Percentiles rank a stretch among this genome's conserved stretches.
Conservation (phyloP, 2,329 filamentous ascomycete genomes). For the Cadophora gregata region DNA sequence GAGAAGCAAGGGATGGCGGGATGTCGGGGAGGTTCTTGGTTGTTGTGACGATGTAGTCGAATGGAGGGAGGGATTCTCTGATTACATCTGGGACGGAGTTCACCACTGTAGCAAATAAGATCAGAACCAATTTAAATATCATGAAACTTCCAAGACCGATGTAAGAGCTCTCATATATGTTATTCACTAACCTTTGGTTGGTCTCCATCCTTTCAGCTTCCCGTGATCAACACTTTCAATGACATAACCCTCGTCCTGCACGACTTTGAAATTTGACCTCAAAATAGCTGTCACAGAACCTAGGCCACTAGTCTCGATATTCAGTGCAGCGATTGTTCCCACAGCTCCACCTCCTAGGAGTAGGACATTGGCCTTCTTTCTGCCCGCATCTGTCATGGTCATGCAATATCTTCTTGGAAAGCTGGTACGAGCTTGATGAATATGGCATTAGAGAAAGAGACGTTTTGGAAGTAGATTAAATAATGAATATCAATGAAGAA, state of each 20-base stretch:
- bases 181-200: slow-evolving; percentile 21
- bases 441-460: no score
- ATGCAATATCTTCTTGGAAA: no score
- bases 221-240: slow-evolving; percentile 36
- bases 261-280: slow-evolving; percentile 35
- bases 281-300: slow-evolving; percentile 32
- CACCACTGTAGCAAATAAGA: slow-evolving; percentile 43
- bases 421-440: no score
- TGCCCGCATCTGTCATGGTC: slow-evolving; percentile 5
- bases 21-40: slow-evolving; percentile 35
- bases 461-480: no score
- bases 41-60: slow-evolving; percentile 23
- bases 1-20: slow-evolving; percentile 44
- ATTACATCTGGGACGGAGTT: slow-evolving; percentile 52
- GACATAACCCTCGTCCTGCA: slow-evolving; percentile 30
- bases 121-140: no score
- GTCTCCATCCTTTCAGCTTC: slow-evolving; percentile 24
- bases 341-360: slow-evolving; percentile 31
- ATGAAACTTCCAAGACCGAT: no score
- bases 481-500: no score
- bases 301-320: slow-evolving; percentile 30
- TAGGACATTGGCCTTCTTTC: slow-evolving; percentile 29
- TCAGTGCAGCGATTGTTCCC: slow-evolving; percentile 31
- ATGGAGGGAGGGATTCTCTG: slow-evolving; percentile 36
- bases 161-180: no score